phyloP scores from a whole-genome alignment of 225 moss, liverwort and hornwort species.

The Climacium dendroides region DNA sequence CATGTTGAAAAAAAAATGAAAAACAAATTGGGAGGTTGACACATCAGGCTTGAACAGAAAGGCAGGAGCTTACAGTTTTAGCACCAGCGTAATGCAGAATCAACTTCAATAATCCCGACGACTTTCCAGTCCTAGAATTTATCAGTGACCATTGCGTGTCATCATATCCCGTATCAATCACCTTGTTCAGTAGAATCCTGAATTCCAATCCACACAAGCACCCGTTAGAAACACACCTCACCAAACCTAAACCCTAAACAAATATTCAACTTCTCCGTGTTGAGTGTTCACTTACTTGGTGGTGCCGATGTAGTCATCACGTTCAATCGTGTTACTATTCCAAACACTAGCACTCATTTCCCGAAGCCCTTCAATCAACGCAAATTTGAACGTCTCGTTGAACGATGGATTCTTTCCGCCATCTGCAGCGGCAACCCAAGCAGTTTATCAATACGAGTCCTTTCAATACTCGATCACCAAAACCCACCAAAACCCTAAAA shows the following conservation, averaged over 20 bases:
- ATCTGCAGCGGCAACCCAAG: constrained; percentile 30
- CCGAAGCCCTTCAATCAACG: constrained; percentile 68
- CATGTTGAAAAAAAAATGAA: neutral
- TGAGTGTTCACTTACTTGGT: constrained; percentile 27
- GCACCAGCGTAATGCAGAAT: constrained; percentile 53
- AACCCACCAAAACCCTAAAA: neutral
- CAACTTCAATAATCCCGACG: constrained; percentile 52
- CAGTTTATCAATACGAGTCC: neutral
- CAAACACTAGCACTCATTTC: constrained; percentile 60
- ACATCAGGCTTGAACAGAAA: neutral
- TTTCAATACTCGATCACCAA: neutral
- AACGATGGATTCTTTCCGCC: constrained; percentile 78
- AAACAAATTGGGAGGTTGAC: neutral
- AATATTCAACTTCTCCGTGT: neutral
- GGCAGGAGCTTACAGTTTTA: constrained; percentile 6
- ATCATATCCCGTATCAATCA: constrained; percentile 58
- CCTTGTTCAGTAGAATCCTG: constrained; percentile 67
- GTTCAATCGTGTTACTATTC: constrained; percentile 59
- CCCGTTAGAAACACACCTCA: neutral
- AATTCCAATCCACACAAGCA: neutral
- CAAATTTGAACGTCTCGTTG: constrained; percentile 58
- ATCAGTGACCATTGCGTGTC: constrained; percentile 54
- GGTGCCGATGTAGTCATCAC: constrained; percentile 69
- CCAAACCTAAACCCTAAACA: neutral
- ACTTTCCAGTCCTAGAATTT: constrained; percentile 33